Evolutionary conservation across 768 basidiomycete genomes (phyloP).

Genomic region (Pulveroboletus ravenelii): DNA sequence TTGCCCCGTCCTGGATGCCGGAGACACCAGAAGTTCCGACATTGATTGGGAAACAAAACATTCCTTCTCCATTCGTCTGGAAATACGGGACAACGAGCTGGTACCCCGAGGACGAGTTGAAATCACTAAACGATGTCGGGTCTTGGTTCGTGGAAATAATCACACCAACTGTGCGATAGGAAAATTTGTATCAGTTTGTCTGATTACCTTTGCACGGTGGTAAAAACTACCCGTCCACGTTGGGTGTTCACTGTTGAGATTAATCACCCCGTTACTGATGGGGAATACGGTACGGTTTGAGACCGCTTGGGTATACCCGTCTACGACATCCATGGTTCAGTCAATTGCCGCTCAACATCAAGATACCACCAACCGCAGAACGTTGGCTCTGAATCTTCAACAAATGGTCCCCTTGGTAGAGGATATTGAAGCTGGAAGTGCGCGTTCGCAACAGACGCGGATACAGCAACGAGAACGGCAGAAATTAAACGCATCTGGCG

Average conservation of each 20-base stretch:
- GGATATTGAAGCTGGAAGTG: conserved; percentile 85
- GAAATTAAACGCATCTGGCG: conserved; percentile 33
- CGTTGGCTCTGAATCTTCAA: conserved; percentile 47
- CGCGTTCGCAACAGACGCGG: conserved; percentile 47
- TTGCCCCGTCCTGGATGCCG: conserved; percentile 55
- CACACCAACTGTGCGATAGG: conserved; percentile 40
- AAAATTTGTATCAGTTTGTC: neutral
- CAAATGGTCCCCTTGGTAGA: conserved; percentile 64
- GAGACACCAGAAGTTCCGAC: conserved; percentile 45
- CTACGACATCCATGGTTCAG: conserved; percentile 32
- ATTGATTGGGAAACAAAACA: conserved; percentile 64
- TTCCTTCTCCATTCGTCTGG: conserved; percentile 51
- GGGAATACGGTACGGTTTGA: conserved; percentile 66
- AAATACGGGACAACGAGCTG: conserved; percentile 45
- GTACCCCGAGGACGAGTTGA: conserved; percentile 40
- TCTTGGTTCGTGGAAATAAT: conserved; percentile 51
- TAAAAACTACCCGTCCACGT: conserved; percentile 46
- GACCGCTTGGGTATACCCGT: conserved; percentile 55
- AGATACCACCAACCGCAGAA: conserved; percentile 58
- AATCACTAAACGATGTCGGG: conserved; percentile 61
- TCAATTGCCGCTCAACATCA: neutral
- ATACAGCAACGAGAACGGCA: conserved; percentile 33
- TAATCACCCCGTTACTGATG: conserved; percentile 54
- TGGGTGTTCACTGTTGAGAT: conserved; percentile 62
- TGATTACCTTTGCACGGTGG: neutral